These are phyloP conservation scores for Gardenia jasminoides DNA, from an alignment of 257 asterid species.

Conservation along the genomic window DNA sequence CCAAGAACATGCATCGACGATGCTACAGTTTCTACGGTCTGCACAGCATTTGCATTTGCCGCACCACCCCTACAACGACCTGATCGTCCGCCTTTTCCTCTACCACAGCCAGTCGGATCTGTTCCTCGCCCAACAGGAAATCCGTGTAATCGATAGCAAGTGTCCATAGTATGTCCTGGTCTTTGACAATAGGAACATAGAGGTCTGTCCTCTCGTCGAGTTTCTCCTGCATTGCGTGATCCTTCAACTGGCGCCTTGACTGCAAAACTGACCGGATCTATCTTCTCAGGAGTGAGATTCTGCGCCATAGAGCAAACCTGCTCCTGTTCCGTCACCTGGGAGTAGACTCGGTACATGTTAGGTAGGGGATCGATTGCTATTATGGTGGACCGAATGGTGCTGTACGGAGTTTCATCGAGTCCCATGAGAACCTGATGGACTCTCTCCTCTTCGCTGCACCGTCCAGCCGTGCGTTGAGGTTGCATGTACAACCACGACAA, in stretches of 20 bases:
- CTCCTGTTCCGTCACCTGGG: not conserved
- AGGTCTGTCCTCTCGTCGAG: not conserved
- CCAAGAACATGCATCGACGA: not conserved
- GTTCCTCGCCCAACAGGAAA: not conserved
- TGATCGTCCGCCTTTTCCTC: not conserved
- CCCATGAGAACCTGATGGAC: slow-evolving; percentile 2
- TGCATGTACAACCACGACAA: not conserved
- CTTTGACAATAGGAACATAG: not conserved
- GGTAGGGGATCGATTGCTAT: not conserved
- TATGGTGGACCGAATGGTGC: not conserved
- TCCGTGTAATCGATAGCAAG: not conserved
- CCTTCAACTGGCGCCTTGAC: not conserved
- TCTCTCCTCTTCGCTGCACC: not conserved
- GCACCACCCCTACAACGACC: not conserved
- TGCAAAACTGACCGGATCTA: not conserved
- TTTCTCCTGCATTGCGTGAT: not conserved
- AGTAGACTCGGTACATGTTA: not conserved
- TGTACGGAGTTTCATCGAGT: not conserved
- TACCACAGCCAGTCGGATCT: not conserved
- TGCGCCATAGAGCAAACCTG: not conserved
- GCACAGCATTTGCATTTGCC: not conserved
- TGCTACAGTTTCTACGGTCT: not conserved
- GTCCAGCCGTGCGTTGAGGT: not conserved
- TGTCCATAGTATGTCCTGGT: not conserved
- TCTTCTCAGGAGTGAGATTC: not conserved